Evolutionary conservation across 352 stramenopile species (phyloP).

Genomic region (Pythium utonaiense): DNA sequence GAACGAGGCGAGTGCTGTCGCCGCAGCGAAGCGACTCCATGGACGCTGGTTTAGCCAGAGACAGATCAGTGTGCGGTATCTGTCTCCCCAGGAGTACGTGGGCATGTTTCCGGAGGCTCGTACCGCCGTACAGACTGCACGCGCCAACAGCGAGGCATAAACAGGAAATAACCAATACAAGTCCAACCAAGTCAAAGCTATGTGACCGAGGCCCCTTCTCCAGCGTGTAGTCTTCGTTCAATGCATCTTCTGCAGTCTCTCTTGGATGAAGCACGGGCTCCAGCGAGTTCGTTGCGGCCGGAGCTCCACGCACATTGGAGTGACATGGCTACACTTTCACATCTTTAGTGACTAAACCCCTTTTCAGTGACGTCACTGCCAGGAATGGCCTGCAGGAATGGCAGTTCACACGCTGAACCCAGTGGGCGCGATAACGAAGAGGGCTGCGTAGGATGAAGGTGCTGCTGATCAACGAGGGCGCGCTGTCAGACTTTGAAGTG

Average conservation of each 20-base stretch:
- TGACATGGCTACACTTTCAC: background rate
- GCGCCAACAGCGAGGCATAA: slow-evolving; percentile 22
- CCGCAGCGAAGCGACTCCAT: slow-evolving; percentile 73
- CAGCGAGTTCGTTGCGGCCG: no score
- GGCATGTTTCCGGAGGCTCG: slow-evolving; percentile 83
- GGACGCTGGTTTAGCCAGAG: slow-evolving; percentile 90
- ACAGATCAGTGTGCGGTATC: slow-evolving; percentile 85
- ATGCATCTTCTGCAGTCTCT: no score
- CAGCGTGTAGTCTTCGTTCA: no score
- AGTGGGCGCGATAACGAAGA: background rate
- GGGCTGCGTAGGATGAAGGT: slow-evolving; percentile 69
- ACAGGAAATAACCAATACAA: background rate
- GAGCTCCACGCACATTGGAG: background rate
- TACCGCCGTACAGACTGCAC: slow-evolving; percentile 60
- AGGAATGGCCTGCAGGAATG: background rate
- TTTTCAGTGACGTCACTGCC: background rate
- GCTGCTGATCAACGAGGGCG: slow-evolving; percentile 74
- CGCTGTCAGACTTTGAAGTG: slow-evolving; percentile 80
- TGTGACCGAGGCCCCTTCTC: no score
- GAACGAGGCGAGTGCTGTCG: slow-evolving; percentile 41
- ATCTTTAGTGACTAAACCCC: background rate
- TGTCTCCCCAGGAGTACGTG: slow-evolving; percentile 86
- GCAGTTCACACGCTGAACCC: background rate
- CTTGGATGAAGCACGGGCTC: no score
- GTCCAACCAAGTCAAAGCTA: background rate